Conservation (phyloP, 305 asterid genomes). For the Vinca major region DNA sequence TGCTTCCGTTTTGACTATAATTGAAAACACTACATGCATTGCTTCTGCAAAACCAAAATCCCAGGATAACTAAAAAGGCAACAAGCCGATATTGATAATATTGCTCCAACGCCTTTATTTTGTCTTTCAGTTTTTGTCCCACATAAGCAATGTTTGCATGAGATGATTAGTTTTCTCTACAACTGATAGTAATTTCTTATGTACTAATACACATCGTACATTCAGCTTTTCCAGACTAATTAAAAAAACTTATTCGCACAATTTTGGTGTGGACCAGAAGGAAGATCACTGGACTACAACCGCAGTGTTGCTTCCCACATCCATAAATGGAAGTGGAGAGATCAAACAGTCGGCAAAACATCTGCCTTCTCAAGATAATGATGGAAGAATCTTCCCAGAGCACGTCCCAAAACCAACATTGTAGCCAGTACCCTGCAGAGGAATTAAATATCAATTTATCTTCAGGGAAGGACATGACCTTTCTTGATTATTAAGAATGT, state of each 20-base stretch:
- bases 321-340: not conserved
- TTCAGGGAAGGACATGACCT: not conserved
- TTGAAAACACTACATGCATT: too few relatives aligned
- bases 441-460: conserved; percentile 1
- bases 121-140: too few relatives aligned
- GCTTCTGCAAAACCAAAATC: too few relatives aligned
- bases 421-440: conserved; percentile 78
- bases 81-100: too few relatives aligned
- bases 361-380: conserved; percentile 30
- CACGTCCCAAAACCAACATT: conserved; percentile 77
- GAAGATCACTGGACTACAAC: not conserved
- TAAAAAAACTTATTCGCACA: not conserved
- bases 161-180: too few relatives aligned
- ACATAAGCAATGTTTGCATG: too few relatives aligned
- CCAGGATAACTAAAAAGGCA: too few relatives aligned
- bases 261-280: not conserved
- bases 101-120: too few relatives aligned
- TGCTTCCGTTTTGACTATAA: too few relatives aligned
- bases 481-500: not conserved
- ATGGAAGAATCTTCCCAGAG: conserved; percentile 74
- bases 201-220: too few relatives aligned
- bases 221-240: not conserved
- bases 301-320: conserved; percentile 1
- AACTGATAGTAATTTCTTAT: too few relatives aligned
- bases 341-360: not conserved